Evolutionary conservation across 73 alveolate species (phyloP), one percentile per base, ranked within the genome.

Genomic region (Halteria grandinella): DNA sequence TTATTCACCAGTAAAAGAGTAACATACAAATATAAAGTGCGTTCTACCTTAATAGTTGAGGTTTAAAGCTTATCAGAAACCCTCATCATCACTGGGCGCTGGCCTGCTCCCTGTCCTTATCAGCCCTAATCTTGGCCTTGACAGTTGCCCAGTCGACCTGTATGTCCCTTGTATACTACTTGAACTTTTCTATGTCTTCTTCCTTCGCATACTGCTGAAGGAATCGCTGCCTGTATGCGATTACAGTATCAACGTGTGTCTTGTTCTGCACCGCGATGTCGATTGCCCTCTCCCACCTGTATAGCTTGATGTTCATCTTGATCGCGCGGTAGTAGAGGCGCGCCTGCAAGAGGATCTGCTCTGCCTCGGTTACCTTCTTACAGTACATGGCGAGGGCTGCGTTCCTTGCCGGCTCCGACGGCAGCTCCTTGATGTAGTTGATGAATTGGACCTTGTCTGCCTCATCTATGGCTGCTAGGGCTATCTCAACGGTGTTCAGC

Each of bases 391-490:
- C 94, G 28, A 90, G 90, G 45, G 91, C 93, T 0, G 97, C 93
- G 28, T 89, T 81, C 72, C 90, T 85, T 18, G 87, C 18, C 21
- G 90, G 85, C 44, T 90, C 97, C 33, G 87, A 75, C 0, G 91
- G 90, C 55, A 86, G 86, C 31, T 86, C 90, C 69, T 86, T 90
- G 74, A 90, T 88, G 78, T 91, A 87, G 72, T 91, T 92, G 62
- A 94, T 85, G 57, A 85, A 94, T 79, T 92, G 88, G 51, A 97
- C 99, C 71, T 96, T 97, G 82, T 96, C 99, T n/a, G 96, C 99
- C 66, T 97, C 99, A 43, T 97, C 99, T 48, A 97, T 96, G n/a
- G 99, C 98, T 1, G 99, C 99, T 20, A 97, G 89, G 12, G 99
- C 99, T 59, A 96, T 86, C 74, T 92, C 97, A 25, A 97, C 98